phyloP scores from a whole-genome alignment of 805 yeast species.

The Candida corydali region DNA sequence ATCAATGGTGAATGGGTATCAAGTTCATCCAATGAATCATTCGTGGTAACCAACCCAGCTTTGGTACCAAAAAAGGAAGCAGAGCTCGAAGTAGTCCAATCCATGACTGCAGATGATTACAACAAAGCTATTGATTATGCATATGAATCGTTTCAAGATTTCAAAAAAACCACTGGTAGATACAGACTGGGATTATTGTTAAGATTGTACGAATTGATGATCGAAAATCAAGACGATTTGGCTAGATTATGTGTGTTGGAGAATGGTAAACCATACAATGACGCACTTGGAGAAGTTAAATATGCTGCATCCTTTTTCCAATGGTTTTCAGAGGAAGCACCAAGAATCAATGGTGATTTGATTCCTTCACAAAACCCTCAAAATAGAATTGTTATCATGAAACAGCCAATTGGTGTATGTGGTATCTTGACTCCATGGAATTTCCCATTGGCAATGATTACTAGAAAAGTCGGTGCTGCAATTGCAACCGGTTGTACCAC shows the following conservation, averaged over 20 bases:
- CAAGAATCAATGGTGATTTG: conserved; percentile 63
- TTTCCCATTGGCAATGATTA: conserved; percentile 76
- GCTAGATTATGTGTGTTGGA: conserved; percentile 63
- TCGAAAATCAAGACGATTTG: conserved; percentile 58
- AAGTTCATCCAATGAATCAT: conserved; percentile 40
- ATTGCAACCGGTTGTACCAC: conserved; percentile 77
- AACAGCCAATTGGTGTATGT: conserved; percentile 80
- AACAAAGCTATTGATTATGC: conserved; percentile 56
- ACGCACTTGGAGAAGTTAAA: conserved; percentile 66
- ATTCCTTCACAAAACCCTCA: conserved; percentile 50
- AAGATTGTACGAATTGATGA: conserved; percentile 50
- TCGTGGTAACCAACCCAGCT: conserved; percentile 77
- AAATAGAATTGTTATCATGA: conserved; percentile 51
- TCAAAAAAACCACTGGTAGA: conserved; percentile 53
- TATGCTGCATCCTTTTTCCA: conserved; percentile 76
- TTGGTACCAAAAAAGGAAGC: conserved; percentile 33
- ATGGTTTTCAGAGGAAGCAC: conserved; percentile 87
- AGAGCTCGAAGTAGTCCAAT: conserved; percentile 50
- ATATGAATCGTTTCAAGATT: conserved; percentile 45
- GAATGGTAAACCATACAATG: conserved; percentile 70
- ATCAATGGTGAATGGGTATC: conserved; percentile 74
- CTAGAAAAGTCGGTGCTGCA: conserved; percentile 72
- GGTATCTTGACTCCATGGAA: conserved; percentile 84
- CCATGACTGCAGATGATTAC: conserved; percentile 45
- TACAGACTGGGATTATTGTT: conserved; percentile 51